Evolutionary conservation across 116 monocot genomes (phyloP).

Genomic region (Zostera marina): DNA sequence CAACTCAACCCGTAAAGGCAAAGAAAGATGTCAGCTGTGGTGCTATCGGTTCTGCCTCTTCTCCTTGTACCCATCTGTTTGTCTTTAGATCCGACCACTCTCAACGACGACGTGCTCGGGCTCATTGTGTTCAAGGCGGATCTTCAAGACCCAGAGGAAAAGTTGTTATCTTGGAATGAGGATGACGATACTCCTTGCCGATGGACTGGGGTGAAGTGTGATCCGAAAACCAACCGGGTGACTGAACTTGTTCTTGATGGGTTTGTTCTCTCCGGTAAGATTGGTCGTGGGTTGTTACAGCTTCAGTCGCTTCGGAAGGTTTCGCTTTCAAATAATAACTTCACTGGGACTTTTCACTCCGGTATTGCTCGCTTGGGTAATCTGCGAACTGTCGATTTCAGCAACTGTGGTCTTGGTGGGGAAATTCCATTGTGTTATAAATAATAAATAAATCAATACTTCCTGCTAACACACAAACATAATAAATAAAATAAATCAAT

Average conservation of each 20-base stretch:
- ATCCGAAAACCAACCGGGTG: conserved; percentile 31
- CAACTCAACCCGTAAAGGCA: background rate
- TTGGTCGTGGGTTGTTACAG: conserved; percentile 59
- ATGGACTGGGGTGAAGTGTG: conserved; percentile 50
- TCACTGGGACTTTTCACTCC: conserved; percentile 38
- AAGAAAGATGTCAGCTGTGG: conserved; percentile 11
- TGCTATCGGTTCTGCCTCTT: background rate
- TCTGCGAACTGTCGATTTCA: conserved; percentile 34
- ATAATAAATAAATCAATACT: too few species aligned
- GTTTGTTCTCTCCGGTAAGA: conserved; percentile 47
- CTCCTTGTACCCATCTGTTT: conserved; percentile 3
- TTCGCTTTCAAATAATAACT: conserved; percentile 56
- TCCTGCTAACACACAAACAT: too few species aligned
- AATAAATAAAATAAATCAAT: too few species aligned
- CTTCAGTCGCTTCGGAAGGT: conserved; percentile 35
- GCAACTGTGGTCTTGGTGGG: conserved; percentile 42
- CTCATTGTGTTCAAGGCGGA: conserved; percentile 78
- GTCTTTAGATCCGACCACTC: conserved; percentile 9
- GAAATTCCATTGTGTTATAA: too few species aligned
- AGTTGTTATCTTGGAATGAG: conserved; percentile 60
- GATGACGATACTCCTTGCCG: conserved; percentile 45
- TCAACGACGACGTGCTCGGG: conserved; percentile 76
- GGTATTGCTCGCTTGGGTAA: conserved; percentile 20
- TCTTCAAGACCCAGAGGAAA: conserved; percentile 27
- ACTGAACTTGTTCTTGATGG: conserved; percentile 37